Base-by-base conservation (phyloP, 2,329 filamentous ascomycete genomes). In the Trichoderma sp. region DNA sequence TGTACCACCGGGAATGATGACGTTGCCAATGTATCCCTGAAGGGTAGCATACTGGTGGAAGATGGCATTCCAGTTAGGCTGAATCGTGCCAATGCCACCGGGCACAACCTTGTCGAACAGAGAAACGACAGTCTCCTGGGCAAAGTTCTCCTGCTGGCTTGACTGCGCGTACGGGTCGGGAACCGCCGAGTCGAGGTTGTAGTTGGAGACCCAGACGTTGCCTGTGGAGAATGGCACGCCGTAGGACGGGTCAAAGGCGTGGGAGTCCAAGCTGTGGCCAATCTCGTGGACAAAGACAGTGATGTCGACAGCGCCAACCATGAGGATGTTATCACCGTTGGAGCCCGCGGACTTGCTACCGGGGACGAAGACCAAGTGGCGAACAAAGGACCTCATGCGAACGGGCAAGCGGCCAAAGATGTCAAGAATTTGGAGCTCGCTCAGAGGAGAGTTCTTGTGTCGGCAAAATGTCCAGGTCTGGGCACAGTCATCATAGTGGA, bases 401-500 rank as follows among this genome's bases (percentile, higher is more conserved):
- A 77, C 65, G 12, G 76, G 76, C 13, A 77, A 34, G 29, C 74
- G 72, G 12, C 75, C 76, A 37, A 77, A 76, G 29, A 74, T 64
- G 48, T 73, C 71, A 13, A 73, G 70, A 71, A 78, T 74, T 27
- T 72, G 69, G 4, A 57, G 52, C 61, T 74, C 57, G 68, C 63
- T 70, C n/a, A 72, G 67, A 1, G 68, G 64, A 10, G 74, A 69
- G 35, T 73, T 67, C 52, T 71, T 73, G 68, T 77, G 75, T 1
- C 76, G 71, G 64, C 76, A 78, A 52, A 78, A 73, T 59, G 74
- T 71, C 76, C 76, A 78, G 27, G 71, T 66, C 52, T 70, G 61
- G 19, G 25, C 35, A 69, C 76, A 78, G 69, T 77, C 76, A 52
- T 70, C 54, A 56, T 73, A 76, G 59, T 68, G 70, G 25, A 74